Conservation (phyloP, 164 flowering plant genomes). For the Magnolia officinalis region DNA sequence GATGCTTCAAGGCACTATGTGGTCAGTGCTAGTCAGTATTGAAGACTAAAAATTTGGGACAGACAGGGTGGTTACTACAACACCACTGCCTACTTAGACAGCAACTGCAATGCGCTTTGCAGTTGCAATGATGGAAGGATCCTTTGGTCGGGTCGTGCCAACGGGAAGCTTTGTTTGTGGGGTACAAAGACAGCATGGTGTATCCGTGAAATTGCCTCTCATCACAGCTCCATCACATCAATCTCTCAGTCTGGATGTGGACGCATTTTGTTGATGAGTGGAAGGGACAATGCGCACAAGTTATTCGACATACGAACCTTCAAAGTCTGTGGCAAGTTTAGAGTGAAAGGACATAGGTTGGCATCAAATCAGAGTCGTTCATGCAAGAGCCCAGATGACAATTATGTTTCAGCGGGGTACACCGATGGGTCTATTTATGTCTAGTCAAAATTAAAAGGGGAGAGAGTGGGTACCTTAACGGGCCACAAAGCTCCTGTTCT, state of each 20-base stretch:
- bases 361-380: conserved; percentile 96
- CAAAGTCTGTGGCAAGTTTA: conserved; percentile 75
- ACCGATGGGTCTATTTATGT: conserved; percentile 73
- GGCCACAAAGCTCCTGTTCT: conserved; percentile 72
- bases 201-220: conserved; percentile 85
- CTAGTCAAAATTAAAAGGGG: conserved; percentile 72
- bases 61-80: conserved; percentile 75
- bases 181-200: conserved; percentile 70
- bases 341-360: conserved; percentile 64
- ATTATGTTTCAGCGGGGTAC: conserved; percentile 82
- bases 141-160: conserved; percentile 85
- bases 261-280: conserved; percentile 63
- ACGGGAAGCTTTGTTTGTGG: conserved; percentile 90
- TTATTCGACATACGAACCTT: conserved; percentile 72
- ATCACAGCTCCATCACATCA: conserved; percentile 75
- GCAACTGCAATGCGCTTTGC: conserved; percentile 88
- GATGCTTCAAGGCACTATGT: conserved; percentile 72
- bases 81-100: conserved; percentile 66
- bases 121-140: conserved; percentile 81
- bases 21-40: conserved; percentile 93
- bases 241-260: conserved; percentile 70
- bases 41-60: conserved; percentile 91
- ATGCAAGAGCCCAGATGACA: conserved; percentile 85
- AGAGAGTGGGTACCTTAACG: conserved; percentile 61
- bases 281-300: conserved; percentile 90